phyloP scores from a whole-genome alignment of 2,329 filamentous ascomycete species.

The Paramyrothecium roridum region DNA sequence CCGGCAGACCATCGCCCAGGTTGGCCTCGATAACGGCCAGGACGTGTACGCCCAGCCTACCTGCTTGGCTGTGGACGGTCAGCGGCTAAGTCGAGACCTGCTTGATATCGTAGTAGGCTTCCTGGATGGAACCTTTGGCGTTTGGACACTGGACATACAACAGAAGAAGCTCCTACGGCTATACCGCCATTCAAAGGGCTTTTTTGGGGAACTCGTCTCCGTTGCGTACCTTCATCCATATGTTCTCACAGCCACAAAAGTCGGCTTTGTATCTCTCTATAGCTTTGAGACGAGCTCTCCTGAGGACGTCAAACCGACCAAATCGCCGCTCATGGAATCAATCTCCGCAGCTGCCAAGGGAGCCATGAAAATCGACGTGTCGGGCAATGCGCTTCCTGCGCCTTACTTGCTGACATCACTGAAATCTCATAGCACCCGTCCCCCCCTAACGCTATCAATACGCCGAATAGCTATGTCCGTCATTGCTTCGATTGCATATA shows the following conservation, averaged over 20 bases:
- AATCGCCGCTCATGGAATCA: neutral
- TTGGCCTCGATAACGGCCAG: conserved; percentile 24
- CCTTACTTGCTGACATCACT: conserved; percentile 68
- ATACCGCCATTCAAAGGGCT: conserved; percentile 60
- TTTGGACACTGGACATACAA: conserved; percentile 59
- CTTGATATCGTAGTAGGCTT: conserved; percentile 69
- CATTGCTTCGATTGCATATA: conserved; percentile 84
- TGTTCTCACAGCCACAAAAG: conserved; percentile 72
- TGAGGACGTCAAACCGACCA: neutral
- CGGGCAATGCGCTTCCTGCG: conserved; percentile 10
- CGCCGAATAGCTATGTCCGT: conserved; percentile 62
- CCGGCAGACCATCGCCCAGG: conserved; percentile 55
- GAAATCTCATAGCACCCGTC: conserved; percentile 73
- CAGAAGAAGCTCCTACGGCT: conserved; percentile 39
- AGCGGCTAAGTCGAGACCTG: conserved; percentile 33
- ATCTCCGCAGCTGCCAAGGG: neutral
- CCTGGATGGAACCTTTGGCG: conserved; percentile 64
- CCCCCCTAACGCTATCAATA: conserved; percentile 79
- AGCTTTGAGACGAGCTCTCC: conserved; percentile 44
- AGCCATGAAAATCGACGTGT: neutral
- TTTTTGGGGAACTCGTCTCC: conserved; percentile 63
- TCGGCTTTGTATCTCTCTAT: conserved; percentile 75
- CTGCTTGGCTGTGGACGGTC: conserved; percentile 63
- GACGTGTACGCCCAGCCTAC: conserved; percentile 43
- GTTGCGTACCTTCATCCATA: conserved; percentile 74